Evolutionary conservation across 116 monocot species (phyloP).

Genomic region (Papilionanthe hybrid): DNA sequence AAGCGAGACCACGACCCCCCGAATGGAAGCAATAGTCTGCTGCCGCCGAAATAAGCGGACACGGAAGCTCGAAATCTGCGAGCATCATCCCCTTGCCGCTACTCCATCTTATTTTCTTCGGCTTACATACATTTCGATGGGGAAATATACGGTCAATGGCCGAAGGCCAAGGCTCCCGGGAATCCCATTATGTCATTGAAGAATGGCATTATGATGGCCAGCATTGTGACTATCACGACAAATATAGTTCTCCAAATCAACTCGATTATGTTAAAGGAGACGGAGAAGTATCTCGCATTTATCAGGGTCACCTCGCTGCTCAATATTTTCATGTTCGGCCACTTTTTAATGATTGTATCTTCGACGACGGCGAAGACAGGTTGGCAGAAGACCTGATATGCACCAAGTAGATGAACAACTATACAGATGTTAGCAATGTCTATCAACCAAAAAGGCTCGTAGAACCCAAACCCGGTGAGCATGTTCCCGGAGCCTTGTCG

Average conservation of each 20-base stretch:
- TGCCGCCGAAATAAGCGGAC: conserved; percentile 38
- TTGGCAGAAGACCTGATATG: conserved; percentile 38
- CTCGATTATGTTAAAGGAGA: conserved; percentile 17
- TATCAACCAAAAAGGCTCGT: conserved; percentile 12
- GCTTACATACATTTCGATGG: conserved; percentile 45
- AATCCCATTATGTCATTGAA: conserved; percentile 50
- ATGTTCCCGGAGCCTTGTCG: conserved; percentile 8
- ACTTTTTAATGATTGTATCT: neutral
- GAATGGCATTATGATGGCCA: conserved; percentile 50
- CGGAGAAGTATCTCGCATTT: neutral
- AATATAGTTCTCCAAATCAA: conserved; percentile 42
- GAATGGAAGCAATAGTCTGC: conserved; percentile 37
- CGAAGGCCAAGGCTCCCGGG: conserved; percentile 44
- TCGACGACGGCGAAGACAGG: conserved; percentile 37
- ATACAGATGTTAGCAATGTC: conserved; percentile 11
- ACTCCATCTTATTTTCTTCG: conserved; percentile 22
- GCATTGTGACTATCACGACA: conserved; percentile 26
- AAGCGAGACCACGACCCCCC: conserved; percentile 28
- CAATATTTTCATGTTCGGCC: conserved; percentile 18
- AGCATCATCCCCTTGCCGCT: conserved; percentile 27
- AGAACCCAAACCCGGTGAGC: conserved; percentile 14
- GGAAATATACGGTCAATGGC: conserved; percentile 62
- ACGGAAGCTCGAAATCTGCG: conserved; percentile 25
- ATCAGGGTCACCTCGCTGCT: conserved; percentile 8
- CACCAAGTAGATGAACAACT: conserved; percentile 8